Percentiles rank a stretch among this genome's conserved stretches.
Conservation (phyloP, 2,329 filamentous ascomycete species). For the Rhytidhysteron rufulum region DNA sequence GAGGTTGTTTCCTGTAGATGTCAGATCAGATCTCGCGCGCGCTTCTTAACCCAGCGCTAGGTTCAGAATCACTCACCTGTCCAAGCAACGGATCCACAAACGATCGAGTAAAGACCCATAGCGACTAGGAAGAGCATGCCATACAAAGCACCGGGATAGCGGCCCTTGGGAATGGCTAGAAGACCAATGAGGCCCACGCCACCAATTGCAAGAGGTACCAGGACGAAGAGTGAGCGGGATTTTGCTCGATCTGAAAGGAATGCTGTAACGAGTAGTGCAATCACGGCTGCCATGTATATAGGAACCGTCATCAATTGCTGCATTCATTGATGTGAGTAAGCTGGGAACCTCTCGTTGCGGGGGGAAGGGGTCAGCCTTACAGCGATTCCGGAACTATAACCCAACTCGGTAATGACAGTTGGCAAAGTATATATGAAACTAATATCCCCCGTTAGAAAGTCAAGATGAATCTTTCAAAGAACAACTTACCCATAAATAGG, state of each 20-base stretch:
- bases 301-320: conserved; percentile 43
- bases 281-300: conserved; percentile 39
- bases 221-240: conserved; percentile 53
- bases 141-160: conserved; percentile 44
- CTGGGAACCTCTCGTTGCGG: too few species aligned
- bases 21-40: too few species aligned
- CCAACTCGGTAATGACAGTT: conserved; percentile 39
- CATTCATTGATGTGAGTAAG: too few species aligned
- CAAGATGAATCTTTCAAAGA: not conserved
- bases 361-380: too few species aligned
- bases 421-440: conserved; percentile 40
- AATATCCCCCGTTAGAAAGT: too few species aligned
- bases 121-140: conserved; percentile 39
- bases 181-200: conserved; percentile 56
- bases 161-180: conserved; percentile 38
- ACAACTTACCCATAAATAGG: conserved; percentile 30
- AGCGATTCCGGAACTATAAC: conserved; percentile 38
- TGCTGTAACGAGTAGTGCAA: conserved; percentile 39
- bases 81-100: conserved; percentile 34
- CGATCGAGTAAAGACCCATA: conserved; percentile 32
- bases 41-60: too few species aligned
- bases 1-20: conserved; percentile 23
- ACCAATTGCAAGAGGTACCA: conserved; percentile 48
- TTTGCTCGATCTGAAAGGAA: conserved; percentile 49
- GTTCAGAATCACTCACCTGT: too few species aligned